Percentiles rank a stretch among this genome's conserved stretches.
Evolutionary conservation across 768 basidiomycete genomes (phyloP).

Genomic region (Rhizopogon vulgaris): DNA sequence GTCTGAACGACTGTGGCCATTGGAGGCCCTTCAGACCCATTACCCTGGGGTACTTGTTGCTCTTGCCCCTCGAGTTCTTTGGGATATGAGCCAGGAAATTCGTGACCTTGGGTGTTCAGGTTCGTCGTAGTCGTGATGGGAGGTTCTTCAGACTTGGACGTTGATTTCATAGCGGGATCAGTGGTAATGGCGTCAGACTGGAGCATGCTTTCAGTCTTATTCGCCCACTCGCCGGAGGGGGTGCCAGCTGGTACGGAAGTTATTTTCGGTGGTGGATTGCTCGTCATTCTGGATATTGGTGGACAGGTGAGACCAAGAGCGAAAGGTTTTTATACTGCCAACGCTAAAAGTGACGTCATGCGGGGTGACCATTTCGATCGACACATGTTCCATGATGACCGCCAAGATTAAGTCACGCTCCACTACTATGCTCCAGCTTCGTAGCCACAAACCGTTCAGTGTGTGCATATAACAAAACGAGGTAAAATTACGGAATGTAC

Average conservation of each 20-base stretch:
- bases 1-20: constrained; percentile 3
- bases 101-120: constrained; percentile 1
- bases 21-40: background rate
- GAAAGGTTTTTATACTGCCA: background rate
- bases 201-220: constrained; percentile 10
- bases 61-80: constrained; percentile 1
- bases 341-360: background rate
- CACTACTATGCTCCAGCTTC: background rate
- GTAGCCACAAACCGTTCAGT: no score
- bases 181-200: constrained; percentile 4
- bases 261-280: constrained; percentile 10
- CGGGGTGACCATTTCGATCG: background rate
- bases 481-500: background rate
- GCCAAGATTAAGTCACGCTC: background rate
- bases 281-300: background rate
- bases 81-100: constrained; percentile 6
- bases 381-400: background rate
- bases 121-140: background rate
- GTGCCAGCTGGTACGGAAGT: constrained; percentile 11
- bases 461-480: background rate
- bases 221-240: constrained; percentile 13
- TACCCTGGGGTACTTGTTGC: background rate
- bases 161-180: constrained; percentile 1
- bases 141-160: background rate
- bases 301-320: background rate